Conservation (phyloP, 139 green algal species). For the Chlamydomonas schloesseri region DNA sequence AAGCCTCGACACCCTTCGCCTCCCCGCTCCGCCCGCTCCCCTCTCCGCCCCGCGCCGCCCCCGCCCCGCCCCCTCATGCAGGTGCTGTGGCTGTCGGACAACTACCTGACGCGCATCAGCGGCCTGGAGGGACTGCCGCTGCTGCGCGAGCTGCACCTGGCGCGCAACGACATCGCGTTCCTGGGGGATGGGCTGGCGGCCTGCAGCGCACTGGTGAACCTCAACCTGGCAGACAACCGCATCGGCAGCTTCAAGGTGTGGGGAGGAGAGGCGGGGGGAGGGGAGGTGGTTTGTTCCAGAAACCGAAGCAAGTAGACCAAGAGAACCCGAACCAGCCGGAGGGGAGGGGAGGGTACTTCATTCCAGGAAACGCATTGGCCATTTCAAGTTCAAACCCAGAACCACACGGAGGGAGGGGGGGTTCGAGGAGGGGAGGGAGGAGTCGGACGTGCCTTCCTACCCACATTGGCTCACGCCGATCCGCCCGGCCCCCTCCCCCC, state of each 20-base stretch:
- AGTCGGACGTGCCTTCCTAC: too few relatives aligned
- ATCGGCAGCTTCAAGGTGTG: conserved; percentile 80
- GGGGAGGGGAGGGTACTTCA: too few relatives aligned
- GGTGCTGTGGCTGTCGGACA: conserved; percentile 82
- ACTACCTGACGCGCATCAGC: conserved; percentile 72
- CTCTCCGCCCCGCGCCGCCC: neutral
- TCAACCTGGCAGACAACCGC: conserved; percentile 82
- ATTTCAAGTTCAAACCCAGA: too few relatives aligned
- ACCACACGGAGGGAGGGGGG: too few relatives aligned
- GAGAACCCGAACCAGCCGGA: too few relatives aligned
- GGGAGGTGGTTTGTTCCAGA: too few relatives aligned
- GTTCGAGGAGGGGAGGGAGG: too few relatives aligned
- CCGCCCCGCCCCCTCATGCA: conserved; percentile 44
- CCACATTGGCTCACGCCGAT: too few relatives aligned
- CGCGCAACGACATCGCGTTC: conserved; percentile 72
- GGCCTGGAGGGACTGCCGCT: conserved; percentile 63
- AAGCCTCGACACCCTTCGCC: too few relatives aligned
- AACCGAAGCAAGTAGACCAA: too few relatives aligned
- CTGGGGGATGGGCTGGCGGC: conserved; percentile 57
- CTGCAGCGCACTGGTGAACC: conserved; percentile 59
- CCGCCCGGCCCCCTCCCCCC: too few relatives aligned
- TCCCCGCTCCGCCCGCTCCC: neutral
- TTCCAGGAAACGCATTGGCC: too few relatives aligned
- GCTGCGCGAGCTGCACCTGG: conserved; percentile 79
- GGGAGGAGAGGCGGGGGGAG: neutral